Evolutionary conservation across 139 green algal genomes (phyloP).

Genomic region (Chlorella sp.): DNA sequence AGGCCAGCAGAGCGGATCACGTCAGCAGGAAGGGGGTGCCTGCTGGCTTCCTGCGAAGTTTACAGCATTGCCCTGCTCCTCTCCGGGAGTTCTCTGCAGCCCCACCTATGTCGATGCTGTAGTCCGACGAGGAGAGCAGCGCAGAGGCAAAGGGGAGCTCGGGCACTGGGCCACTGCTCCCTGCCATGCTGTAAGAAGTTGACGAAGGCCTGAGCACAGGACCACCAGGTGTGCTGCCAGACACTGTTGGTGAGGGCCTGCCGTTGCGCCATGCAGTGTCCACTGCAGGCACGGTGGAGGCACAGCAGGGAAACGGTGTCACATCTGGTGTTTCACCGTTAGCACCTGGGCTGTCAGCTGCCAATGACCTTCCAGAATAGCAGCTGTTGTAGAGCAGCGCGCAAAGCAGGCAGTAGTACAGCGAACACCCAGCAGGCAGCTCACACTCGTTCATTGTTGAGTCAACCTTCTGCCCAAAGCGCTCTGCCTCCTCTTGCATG

Average conservation of each 20-base stretch:
- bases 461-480: neutral
- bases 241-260: neutral
- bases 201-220: neutral
- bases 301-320: no score
- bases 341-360: no score
- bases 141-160: conserved; percentile 6
- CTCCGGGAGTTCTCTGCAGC: neutral
- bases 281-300: neutral
- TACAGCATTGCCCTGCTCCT: neutral
- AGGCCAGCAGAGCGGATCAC: neutral
- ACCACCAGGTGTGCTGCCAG: neutral
- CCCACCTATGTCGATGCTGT: neutral
- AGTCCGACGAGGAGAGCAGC: neutral
- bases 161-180: neutral
- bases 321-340: no score
- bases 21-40: neutral
- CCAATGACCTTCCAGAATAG: no score
- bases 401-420: no score
- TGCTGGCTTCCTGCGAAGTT: neutral
- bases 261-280: neutral
- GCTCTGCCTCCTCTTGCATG: neutral
- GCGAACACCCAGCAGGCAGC: no score
- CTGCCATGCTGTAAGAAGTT: neutral
- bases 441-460: neutral
- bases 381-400: no score